These are phyloP conservation scores for Syncephalastrum racemosum DNA, from an alignment of 371 early-diverging fungal genomes.

Conservation along the genomic window DNA sequence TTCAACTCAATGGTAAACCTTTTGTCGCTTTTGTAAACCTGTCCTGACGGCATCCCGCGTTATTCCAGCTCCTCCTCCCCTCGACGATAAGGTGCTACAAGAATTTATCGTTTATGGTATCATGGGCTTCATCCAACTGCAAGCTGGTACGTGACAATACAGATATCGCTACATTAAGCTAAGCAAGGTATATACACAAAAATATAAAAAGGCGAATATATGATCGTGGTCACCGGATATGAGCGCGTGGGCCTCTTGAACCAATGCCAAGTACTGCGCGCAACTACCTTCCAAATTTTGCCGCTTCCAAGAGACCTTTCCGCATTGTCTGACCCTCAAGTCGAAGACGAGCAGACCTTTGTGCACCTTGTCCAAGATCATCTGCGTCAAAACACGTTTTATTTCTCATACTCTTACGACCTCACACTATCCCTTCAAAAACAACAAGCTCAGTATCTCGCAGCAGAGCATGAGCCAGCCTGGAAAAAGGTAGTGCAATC, in stretches of 20 bases:
- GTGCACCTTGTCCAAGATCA: conserved; percentile 66
- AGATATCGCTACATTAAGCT: conserved; percentile 7
- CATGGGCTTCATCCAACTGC: conserved; percentile 72
- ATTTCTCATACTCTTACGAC: conserved; percentile 83
- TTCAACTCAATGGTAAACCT: conserved; percentile 36
- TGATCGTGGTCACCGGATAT: conserved; percentile 82
- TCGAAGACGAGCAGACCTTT: conserved; percentile 74
- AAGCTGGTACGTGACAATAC: conserved; percentile 66
- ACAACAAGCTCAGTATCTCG: conserved; percentile 31
- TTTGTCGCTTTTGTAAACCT: neutral
- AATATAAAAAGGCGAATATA: conserved; percentile 27
- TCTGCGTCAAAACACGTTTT: conserved; percentile 65
- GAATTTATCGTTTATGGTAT: conserved; percentile 56
- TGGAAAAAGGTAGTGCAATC: neutral
- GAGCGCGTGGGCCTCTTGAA: conserved; percentile 61
- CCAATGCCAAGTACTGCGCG: conserved; percentile 70
- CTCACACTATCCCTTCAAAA: conserved; percentile 82
- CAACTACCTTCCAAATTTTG: conserved; percentile 72
- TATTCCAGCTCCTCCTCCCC: conserved; percentile 24
- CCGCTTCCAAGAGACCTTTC: conserved; percentile 61
- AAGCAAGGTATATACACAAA: neutral
- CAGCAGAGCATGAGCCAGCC: neutral
- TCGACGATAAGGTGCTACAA: conserved; percentile 14
- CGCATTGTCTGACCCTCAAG: conserved; percentile 21
- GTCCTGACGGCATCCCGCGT: neutral